Evolutionary conservation across 176 grass and related monocot species (phyloP), one percentile per base, ranked within the genome.

Genomic region (Hordeum marinum): DNA sequence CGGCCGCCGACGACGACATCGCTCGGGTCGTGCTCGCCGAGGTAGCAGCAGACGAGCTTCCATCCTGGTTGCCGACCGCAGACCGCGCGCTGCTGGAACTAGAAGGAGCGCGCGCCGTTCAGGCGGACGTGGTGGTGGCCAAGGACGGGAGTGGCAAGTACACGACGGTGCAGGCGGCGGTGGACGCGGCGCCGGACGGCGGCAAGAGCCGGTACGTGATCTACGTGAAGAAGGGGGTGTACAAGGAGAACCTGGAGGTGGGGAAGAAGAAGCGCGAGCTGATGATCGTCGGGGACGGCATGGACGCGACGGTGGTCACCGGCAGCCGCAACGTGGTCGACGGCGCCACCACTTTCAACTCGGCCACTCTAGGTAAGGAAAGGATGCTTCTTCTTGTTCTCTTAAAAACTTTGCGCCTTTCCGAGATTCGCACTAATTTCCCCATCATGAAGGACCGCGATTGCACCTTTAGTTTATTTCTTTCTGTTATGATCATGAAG

Each of bases 281-380:
- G 82, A 88, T 91, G 83, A 82, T 94, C 67, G 69, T 88, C 15
- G 92, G 92, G 8, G 92, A 94, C 80, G 92, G 92, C 62, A 86
- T 86, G 88, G 77, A 90, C n/a, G 65, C 82, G 15, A 94, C 92
- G 66, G 85, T 88, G 65, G 86, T 94, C 82, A 88, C 88, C 20
- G 92, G 92, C 54, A 88, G 78, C 92, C 74, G 70, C 68, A 94
- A 90, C 82, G 85, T 88, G 9, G 72, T 85, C 68, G 92, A 88
- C 24, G 92, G 92, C 60, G 10, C 74, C 85, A 94, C 88, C 6
- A 94, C 92, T 26, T 90, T 88, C 78, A 83, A 83, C 63, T 90
- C 92, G 9, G 85, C 85, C 58, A 94, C 88, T 7, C 79, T 94
- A 83, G 88, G 92, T 88, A 63, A 74, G 42, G 41, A 93, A 63